A percentile compares a stretch with the other conserved stretches of the same genome.
Conservation (phyloP, 148 eudicot species). For the Rhododendron kiyosumense region DNA sequence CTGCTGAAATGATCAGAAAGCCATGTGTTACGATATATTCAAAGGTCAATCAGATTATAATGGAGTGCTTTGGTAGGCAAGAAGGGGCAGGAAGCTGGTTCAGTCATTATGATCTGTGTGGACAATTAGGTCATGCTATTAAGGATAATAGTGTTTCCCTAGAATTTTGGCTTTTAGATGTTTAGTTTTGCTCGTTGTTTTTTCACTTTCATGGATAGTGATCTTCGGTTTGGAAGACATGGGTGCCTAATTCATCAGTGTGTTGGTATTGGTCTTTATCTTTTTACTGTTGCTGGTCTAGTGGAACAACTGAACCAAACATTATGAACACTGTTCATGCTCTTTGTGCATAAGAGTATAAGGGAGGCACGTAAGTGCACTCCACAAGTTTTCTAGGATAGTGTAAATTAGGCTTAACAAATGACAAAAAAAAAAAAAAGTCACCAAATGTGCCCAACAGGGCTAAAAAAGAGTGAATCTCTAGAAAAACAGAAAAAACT, state of each 20-base stretch:
- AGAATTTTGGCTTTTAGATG: conserved; percentile 5
- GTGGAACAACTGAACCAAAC: background rate
- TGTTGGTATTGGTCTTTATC: background rate
- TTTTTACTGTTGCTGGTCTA: background rate
- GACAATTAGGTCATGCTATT: background rate
- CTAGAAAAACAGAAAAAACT: too few relatives aligned
- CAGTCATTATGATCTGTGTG: conserved; percentile 8
- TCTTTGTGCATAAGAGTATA: too few relatives aligned
- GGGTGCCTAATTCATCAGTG: background rate
- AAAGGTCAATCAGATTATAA: background rate
- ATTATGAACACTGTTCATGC: conserved; percentile 5
- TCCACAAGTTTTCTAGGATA: too few relatives aligned
- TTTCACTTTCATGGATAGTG: conserved; percentile 1
- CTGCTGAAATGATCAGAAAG: background rate
- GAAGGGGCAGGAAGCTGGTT: background rate
- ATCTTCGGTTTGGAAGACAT: background rate
- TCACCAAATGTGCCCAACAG: background rate
- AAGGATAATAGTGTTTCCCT: background rate
- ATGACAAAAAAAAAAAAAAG: too few relatives aligned
- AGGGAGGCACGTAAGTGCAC: too few relatives aligned
- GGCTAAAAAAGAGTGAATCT: background rate
- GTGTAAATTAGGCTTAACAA: too few relatives aligned
- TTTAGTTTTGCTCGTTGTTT: background rate
- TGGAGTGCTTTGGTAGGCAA: background rate
- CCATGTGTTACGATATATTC: background rate